phyloP scores from a whole-genome alignment of 805 yeast genomes.

The Candida sanyiensis region DNA sequence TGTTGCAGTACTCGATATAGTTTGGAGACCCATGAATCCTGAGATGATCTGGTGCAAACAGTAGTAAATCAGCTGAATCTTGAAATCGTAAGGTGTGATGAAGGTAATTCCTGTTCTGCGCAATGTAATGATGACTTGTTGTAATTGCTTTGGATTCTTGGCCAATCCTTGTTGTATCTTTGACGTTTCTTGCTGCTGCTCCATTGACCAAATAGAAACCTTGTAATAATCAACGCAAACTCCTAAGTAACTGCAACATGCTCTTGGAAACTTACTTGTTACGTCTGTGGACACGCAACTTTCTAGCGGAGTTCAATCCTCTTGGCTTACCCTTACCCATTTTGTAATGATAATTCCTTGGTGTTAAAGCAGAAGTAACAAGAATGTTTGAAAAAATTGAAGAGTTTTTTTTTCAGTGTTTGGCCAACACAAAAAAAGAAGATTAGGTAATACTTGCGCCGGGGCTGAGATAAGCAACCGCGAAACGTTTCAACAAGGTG shows the following conservation, averaged over 20 bases:
- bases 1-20: constrained; percentile 1
- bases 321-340: constrained; percentile 99
- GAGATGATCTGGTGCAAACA: background rate
- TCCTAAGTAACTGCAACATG: constrained; percentile 1
- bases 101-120: too few species aligned
- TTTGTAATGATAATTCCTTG: constrained; percentile 32
- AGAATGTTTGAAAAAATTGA: constrained; percentile 9
- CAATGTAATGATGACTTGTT: too few species aligned
- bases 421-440: background rate
- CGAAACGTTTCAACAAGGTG: background rate
- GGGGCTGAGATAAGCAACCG: background rate
- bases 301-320: constrained; percentile 99
- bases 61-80: too few species aligned
- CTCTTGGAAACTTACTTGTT: constrained; percentile 56
- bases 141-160: too few species aligned
- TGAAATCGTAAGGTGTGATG: too few species aligned
- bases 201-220: background rate
- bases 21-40: too few species aligned
- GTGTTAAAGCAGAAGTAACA: constrained; percentile 6
- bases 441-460: background rate
- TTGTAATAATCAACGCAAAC: constrained; percentile 1
- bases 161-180: too few species aligned
- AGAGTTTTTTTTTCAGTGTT: constrained; percentile 9
- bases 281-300: constrained; percentile 99
- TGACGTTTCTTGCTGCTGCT: too few species aligned